Evolutionary conservation across 495 filamentous ascomycete genomes (phyloP), one percentile per base, ranked within the genome.

Genomic region (Penicillium dipodomyicola): DNA sequence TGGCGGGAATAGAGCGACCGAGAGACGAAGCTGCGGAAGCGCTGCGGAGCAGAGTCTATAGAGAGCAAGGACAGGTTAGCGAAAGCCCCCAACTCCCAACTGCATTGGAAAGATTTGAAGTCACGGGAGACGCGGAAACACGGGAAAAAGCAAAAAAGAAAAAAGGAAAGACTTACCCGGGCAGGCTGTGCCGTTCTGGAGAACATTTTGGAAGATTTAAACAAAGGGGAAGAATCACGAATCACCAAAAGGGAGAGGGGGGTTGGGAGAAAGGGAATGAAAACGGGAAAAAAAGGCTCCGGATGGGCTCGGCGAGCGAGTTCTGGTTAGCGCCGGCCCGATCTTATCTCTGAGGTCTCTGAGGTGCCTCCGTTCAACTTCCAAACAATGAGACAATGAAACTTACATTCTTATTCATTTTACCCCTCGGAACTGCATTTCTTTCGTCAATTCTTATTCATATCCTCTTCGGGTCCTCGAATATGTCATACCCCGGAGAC

Each of bases 321-420:
- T 12, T 54, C 37, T 55, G 57, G 49, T 49, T 55, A 49, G 49
- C 58, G 54, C 59, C 72, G 72, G 69, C 52, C 73, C 70, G 71
- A 74, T 76, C 71, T 76, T 76, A 76, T 74, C 72, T 48, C 22
- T 25, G n/a, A n/a, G n/a, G n/a, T n/a, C n/a, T n/a, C n/a, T n/a
- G n/a, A n/a, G n/a, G n/a, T n/a, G n/a, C n/a, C n/a, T 25, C 23
- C 23, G 4, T 25, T 5, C 17, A 39, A 42, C 39, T 11, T 33
- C 29, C 1, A 30, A 3, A 33, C 30, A 59, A 39, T 22, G 37
- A 32, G 39, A 23, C n/a, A 8, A 9, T 9, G 35, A 49, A 54
- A 27, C 30, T 32, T 49, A 44, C 37, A 11, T 22, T 43, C 35
- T 39, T 62, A 63, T 70, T 63, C 49, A 64, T 40, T 25, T 29